Conservation (phyloP, 139 green algal species). For the Yamagishiella unicocca region DNA sequence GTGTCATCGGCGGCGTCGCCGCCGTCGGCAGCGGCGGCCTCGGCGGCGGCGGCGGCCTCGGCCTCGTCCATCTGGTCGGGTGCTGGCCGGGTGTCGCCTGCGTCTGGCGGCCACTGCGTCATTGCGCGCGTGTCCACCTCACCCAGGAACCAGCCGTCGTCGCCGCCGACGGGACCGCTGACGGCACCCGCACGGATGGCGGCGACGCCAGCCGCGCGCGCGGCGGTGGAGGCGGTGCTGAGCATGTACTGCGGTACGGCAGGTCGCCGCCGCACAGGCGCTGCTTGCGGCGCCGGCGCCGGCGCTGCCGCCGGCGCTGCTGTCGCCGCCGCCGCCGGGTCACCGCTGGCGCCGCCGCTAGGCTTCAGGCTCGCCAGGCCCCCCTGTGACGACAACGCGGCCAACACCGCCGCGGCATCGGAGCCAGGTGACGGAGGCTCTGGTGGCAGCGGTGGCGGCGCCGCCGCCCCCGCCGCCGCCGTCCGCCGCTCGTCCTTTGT, state of each 20-base stretch:
- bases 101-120: neutral
- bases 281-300: neutral
- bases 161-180: neutral
- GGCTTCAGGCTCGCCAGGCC: neutral
- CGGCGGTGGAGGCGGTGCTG: neutral
- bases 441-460: too few species aligned
- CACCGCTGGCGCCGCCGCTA: neutral
- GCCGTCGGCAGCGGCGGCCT: too few species aligned
- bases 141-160: conserved; percentile 4
- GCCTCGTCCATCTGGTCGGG: neutral
- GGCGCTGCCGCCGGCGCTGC: neutral
- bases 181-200: neutral
- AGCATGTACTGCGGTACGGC: conserved; percentile 10
- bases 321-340: neutral
- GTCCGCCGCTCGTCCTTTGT: conserved; percentile 1
- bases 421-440: neutral
- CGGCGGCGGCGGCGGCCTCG: neutral
- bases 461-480: neutral
- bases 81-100: neutral
- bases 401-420: too few species aligned
- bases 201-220: neutral
- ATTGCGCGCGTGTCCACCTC: neutral
- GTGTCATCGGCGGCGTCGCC: neutral
- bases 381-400: too few species aligned
- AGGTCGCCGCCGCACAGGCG: neutral